phyloP scores from a whole-genome alignment of 768 basidiomycete genomes.

The Daedalea quercina region DNA sequence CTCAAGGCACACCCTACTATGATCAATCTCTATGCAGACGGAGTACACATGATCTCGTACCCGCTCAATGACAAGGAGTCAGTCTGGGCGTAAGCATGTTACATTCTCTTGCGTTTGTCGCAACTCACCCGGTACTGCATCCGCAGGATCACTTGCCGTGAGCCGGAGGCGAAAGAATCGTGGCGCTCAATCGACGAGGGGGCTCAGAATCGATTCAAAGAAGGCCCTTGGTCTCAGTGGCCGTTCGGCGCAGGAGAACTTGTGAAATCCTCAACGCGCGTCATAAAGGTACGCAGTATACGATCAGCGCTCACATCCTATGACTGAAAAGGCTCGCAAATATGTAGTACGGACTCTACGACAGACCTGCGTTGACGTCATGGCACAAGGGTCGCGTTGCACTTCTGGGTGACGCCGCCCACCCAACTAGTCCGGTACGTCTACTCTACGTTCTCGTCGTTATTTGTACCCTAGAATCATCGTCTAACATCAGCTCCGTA shows the following conservation, averaged over 20 bases:
- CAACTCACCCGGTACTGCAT: background rate
- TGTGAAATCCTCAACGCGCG: constrained; percentile 14
- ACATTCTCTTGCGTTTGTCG: background rate
- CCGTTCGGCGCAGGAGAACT: constrained; percentile 21
- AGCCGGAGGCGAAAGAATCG: constrained; percentile 32
- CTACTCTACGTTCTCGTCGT: too few relatives aligned
- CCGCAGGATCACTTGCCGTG: constrained; percentile 28
- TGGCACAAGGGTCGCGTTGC: constrained; percentile 37
- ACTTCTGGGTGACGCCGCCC: constrained; percentile 39
- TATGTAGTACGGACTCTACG: constrained; percentile 35
- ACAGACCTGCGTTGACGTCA: constrained; percentile 31
- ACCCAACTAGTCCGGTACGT: constrained; percentile 38
- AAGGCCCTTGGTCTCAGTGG: constrained; percentile 17
- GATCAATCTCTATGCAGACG: constrained; percentile 30
- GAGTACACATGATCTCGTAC: constrained; percentile 30
- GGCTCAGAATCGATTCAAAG: constrained; percentile 17
- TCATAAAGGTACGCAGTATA: constrained; percentile 21
- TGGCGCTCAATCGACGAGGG: constrained; percentile 32
- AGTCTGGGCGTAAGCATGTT: constrained; percentile 30
- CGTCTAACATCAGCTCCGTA: too few relatives aligned
- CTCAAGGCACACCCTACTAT: constrained; percentile 16
- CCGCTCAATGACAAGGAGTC: constrained; percentile 12
- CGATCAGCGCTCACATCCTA: background rate
- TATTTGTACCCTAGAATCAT: too few relatives aligned
- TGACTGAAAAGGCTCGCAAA: too few relatives aligned